These are phyloP conservation scores for Neonectria punicea DNA, from an alignment of 2,329 filamentous ascomycete species.

Conservation along the genomic window DNA sequence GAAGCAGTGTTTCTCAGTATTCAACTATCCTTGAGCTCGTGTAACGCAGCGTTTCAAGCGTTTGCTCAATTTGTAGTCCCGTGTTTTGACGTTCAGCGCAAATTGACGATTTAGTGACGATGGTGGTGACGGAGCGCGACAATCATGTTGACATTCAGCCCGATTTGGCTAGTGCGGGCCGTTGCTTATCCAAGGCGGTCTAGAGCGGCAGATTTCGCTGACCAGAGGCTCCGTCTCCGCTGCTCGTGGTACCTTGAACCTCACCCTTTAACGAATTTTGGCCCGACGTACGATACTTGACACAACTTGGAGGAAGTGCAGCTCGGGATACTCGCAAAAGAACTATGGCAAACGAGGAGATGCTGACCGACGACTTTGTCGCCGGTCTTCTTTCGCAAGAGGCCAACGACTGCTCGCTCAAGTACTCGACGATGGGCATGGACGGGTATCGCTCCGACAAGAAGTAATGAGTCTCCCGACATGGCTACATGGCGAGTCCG, in stretches of 20 bases:
- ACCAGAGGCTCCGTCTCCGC: conserved; percentile 7
- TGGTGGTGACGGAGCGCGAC: conserved; percentile 16
- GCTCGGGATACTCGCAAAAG: conserved; percentile 1
- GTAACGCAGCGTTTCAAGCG: not conserved
- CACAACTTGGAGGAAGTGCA: not conserved
- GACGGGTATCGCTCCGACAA: conserved; percentile 67
- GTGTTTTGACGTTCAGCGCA: conserved; percentile 14
- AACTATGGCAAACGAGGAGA: conserved; percentile 57
- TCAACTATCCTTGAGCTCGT: no score
- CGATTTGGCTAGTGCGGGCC: conserved; percentile 41
- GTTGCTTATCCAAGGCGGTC: conserved; percentile 31
- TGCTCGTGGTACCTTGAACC: not conserved
- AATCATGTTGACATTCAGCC: conserved; percentile 54
- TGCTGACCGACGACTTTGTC: conserved; percentile 80
- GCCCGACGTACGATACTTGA: conserved; percentile 1
- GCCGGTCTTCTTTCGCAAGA: conserved; percentile 83
- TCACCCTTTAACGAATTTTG: conserved; percentile 2
- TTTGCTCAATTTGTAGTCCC: not conserved
- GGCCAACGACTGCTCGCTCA: conserved; percentile 77
- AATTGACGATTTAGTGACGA: conserved; percentile 4
- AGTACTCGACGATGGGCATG: conserved; percentile 79
- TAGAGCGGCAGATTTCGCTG: conserved; percentile 32
- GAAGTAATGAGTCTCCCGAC: conserved; percentile 54
- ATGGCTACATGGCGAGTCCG: conserved; percentile 21
- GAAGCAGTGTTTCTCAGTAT: accelerated